A percentile compares a stretch with the other conserved stretches of the same genome.
phyloP scores from a whole-genome alignment of 257 asterid genomes.

The Mitragyna speciosa region DNA sequence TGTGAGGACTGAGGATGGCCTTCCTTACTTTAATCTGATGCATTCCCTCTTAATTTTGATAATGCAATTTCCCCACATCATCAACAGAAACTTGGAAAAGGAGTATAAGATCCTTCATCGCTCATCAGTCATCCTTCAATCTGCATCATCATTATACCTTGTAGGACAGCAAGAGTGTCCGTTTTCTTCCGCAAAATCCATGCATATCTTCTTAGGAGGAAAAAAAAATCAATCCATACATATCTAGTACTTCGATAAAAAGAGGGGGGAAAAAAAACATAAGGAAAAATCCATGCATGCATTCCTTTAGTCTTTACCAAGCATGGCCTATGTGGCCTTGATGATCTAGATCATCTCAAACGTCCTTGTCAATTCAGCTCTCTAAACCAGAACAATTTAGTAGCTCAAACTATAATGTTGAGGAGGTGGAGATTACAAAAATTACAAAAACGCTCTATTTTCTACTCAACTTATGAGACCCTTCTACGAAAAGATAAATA shows the following conservation, averaged over 20 bases:
- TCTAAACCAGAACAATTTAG: too few relatives aligned
- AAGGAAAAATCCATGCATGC: not conserved
- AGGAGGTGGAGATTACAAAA: too few relatives aligned
- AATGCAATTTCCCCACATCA: not conserved
- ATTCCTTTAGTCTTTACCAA: not conserved
- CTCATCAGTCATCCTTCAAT: not conserved
- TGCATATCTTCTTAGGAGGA: not conserved
- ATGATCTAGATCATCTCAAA: too few relatives aligned
- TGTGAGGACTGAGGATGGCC: constrained; percentile 3
- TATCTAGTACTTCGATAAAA: too few relatives aligned
- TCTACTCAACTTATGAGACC: too few relatives aligned
- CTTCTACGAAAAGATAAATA: too few relatives aligned
- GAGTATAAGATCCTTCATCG: not conserved
- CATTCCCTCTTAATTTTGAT: not conserved
- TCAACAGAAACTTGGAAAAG: not conserved
- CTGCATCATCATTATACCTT: not conserved
- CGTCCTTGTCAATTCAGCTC: too few relatives aligned
- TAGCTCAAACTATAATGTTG: too few relatives aligned
- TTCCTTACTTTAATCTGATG: not conserved
- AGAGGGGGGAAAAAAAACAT: too few relatives aligned
- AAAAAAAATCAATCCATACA: too few relatives aligned
- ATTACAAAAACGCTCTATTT: too few relatives aligned
- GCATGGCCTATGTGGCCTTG: too few relatives aligned
- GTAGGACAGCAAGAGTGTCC: not conserved
- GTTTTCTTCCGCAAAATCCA: constrained; percentile 15